These are phyloP conservation scores for Ramicandelaber brevisporus DNA, from an alignment of 192 early-diverging fungal genomes.

Conservation along the genomic window DNA sequence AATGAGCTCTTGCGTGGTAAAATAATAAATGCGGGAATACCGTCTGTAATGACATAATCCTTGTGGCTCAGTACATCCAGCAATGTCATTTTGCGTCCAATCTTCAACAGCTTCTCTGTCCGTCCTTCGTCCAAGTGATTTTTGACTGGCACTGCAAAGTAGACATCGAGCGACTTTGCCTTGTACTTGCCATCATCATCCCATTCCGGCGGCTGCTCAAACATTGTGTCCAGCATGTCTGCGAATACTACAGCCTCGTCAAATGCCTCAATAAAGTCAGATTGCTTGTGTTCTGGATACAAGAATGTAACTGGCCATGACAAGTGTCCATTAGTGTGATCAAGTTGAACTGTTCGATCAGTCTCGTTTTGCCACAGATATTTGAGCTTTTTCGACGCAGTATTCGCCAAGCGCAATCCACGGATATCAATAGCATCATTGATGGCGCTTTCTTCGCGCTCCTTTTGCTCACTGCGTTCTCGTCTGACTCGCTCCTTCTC, in stretches of 20 bases:
- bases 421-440: conserved; percentile 21
- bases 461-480: conserved; percentile 13
- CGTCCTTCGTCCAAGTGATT: conserved; percentile 15
- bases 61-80: conserved; percentile 27
- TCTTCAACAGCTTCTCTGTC: conserved; percentile 31
- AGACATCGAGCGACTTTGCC: conserved; percentile 43
- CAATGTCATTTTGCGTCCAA: conserved; percentile 30
- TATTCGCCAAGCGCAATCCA: conserved; percentile 3
- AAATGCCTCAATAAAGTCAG: conserved; percentile 66
- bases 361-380: conserved; percentile 13
- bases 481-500: conserved; percentile 9
- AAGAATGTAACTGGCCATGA: conserved; percentile 72
- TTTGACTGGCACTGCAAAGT: conserved; percentile 36
- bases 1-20: conserved; percentile 38
- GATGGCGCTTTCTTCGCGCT: conserved; percentile 16
- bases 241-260: conserved; percentile 57
- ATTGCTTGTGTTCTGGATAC: conserved; percentile 83
- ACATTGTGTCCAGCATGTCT: conserved; percentile 64
- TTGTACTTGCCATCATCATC: conserved; percentile 42
- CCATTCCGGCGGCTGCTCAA: conserved; percentile 61
- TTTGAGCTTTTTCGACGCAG: neutral
- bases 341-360: conserved; percentile 26
- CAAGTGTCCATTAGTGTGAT: conserved; percentile 25
- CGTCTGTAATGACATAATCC: conserved; percentile 54
- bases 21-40: conserved; percentile 65